These are phyloP conservation scores for Pleurotus citrinopileatus DNA, from an alignment of 768 basidiomycete genomes.

Conservation along the genomic window DNA sequence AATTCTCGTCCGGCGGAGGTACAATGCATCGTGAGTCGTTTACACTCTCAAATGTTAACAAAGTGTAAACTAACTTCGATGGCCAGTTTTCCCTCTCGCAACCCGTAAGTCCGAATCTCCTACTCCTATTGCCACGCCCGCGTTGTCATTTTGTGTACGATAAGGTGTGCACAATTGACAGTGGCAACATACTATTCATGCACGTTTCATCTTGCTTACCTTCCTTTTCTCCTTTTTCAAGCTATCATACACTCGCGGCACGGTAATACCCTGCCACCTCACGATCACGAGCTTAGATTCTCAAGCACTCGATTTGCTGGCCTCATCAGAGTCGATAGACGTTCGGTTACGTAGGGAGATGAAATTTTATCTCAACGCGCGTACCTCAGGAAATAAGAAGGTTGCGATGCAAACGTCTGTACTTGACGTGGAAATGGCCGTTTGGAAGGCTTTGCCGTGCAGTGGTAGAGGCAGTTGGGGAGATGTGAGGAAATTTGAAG, in stretches of 20 bases:
- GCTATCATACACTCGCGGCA: conserved; percentile 49
- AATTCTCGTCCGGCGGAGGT: not conserved
- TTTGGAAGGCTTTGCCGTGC: conserved; percentile 26
- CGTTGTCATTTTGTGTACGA: not conserved
- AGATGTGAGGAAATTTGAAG: conserved; percentile 23
- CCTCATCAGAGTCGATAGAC: conserved; percentile 34
- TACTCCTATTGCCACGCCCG: not conserved
- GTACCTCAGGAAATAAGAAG: conserved; percentile 4
- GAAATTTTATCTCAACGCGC: not conserved
- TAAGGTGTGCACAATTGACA: not conserved
- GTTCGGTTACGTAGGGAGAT: conserved; percentile 25
- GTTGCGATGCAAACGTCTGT: conserved; percentile 22
- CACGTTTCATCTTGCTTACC: not conserved
- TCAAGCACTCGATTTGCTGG: conserved; percentile 38
- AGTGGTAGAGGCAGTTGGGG: conserved; percentile 7
- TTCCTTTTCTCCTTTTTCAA: conserved; percentile 13
- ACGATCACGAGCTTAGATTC: conserved; percentile 37
- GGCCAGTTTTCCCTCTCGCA: not conserved
- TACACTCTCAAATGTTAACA: not conserved
- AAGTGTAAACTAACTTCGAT: not conserved
- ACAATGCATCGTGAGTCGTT: not conserved
- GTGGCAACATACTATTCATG: not conserved
- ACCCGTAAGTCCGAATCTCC: not conserved
- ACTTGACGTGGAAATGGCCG: conserved; percentile 25
- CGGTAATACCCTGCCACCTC: conserved; percentile 43